A percentile compares a stretch with the other conserved stretches of the same genome.
Conservation (phyloP, 1,139 yeast species). For the Hyphopichia pseudoburtonii region DNA sequence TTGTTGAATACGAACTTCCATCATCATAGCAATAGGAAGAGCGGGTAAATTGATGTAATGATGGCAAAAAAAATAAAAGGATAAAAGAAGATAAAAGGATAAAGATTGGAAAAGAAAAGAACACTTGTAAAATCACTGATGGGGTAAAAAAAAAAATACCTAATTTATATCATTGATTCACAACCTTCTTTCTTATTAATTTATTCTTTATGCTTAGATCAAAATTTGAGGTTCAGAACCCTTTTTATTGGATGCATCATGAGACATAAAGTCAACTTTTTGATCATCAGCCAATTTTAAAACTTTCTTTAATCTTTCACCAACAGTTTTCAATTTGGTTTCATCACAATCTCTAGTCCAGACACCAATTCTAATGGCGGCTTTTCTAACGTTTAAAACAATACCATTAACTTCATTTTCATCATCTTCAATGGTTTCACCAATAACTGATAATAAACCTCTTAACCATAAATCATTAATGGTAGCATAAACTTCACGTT, state of each 20-base stretch:
- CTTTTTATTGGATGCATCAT: constrained; percentile 50
- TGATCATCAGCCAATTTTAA: constrained; percentile 68
- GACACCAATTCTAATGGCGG: constrained; percentile 80
- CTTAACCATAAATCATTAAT: constrained; percentile 94
- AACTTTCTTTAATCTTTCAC: constrained; percentile 81
- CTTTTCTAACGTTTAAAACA: constrained; percentile 84
- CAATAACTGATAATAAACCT: constrained; percentile 86
- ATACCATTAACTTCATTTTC: constrained; percentile 93
- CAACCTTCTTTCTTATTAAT: background rate
- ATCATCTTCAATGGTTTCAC: constrained; percentile 91
- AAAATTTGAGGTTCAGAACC: constrained; percentile 44
- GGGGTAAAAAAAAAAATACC: too few relatives aligned
- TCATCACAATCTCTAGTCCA: constrained; percentile 89
- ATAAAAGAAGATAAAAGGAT: too few relatives aligned
- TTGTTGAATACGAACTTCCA: too few relatives aligned
- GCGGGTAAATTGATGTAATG: too few relatives aligned
- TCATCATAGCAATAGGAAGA: too few relatives aligned
- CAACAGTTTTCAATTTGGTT: constrained; percentile 64
- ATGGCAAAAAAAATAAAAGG: too few relatives aligned
- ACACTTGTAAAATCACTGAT: too few relatives aligned
- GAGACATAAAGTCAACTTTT: constrained; percentile 74
- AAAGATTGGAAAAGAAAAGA: background rate
- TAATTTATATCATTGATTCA: too few relatives aligned
- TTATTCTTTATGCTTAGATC: constrained; percentile 1
- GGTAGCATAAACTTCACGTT: constrained; percentile 55